Evolutionary conservation across 2,329 filamentous ascomycete genomes (phyloP).

Genomic region (Clathrospora elynae): DNA sequence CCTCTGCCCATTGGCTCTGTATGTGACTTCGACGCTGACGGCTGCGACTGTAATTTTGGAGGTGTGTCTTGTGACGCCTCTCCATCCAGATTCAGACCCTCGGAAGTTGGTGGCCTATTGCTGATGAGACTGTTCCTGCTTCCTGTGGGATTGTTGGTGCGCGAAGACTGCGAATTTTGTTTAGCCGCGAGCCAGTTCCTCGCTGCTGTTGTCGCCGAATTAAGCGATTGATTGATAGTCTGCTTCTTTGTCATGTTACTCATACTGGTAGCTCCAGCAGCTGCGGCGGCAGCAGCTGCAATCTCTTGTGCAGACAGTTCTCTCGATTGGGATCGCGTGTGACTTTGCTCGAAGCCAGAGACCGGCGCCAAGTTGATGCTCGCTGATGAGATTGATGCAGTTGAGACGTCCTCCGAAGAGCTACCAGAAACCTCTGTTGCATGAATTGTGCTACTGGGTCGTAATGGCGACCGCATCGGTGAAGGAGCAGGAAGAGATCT

Average conservation of each 20-base stretch:
- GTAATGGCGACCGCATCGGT: slow-evolving; percentile 55
- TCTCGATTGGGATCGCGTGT: slow-evolving; percentile 23
- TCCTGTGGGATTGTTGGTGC: slow-evolving; percentile 4
- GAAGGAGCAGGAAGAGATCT: slow-evolving; percentile 63
- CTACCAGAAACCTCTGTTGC: slow-evolving; percentile 18
- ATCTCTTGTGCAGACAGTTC: slow-evolving; percentile 31
- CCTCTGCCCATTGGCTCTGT: slow-evolving; percentile 80
- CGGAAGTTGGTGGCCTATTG: slow-evolving; percentile 15
- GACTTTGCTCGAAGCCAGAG: slow-evolving; percentile 9
- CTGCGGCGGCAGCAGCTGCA: slow-evolving; percentile 27
- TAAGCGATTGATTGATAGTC: slow-evolving; percentile 45
- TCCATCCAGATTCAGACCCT: slow-evolving; percentile 14
- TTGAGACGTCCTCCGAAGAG: slow-evolving; percentile 24
- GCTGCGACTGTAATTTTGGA: slow-evolving; percentile 7
- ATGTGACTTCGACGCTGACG: slow-evolving; percentile 34
- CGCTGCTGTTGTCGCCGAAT: slow-evolving; percentile 60
- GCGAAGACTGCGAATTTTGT: slow-evolving; percentile 42
- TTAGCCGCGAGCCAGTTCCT: slow-evolving; percentile 64
- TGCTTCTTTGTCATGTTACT: slow-evolving; percentile 25
- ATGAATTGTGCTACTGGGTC: slow-evolving; percentile 36
- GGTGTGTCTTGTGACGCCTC: slow-evolving; percentile 11
- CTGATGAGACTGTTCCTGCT: slow-evolving; percentile 19
- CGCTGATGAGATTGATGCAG: slow-evolving; percentile 32
- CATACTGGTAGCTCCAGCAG: slow-evolving; percentile 22
- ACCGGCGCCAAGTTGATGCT: slow-evolving; percentile 19